Evolutionary conservation across 2,329 filamentous ascomycete genomes (phyloP).

Genomic region (Ophiocordyceps camponoti-floridani): DNA sequence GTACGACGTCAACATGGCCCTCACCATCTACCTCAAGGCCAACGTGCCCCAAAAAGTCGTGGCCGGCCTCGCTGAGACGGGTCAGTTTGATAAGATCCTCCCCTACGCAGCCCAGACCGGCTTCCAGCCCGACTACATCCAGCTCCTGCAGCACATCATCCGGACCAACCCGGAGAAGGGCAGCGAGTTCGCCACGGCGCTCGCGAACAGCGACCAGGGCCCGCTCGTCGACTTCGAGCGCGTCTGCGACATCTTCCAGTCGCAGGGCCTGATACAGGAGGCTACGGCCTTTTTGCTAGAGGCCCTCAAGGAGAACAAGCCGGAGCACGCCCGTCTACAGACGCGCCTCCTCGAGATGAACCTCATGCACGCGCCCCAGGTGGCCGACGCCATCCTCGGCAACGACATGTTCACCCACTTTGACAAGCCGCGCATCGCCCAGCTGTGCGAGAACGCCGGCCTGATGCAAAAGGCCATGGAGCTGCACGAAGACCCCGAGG

Average conservation of each 20-base stretch:
- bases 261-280: conserved; percentile 93
- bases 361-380: conserved; percentile 85
- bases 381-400: conserved; percentile 90
- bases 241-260: conserved; percentile 94
- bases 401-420: conserved; percentile 99
- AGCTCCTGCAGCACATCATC: conserved; percentile 81
- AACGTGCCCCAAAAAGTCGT: conserved; percentile 88
- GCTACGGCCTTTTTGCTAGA: conserved; percentile 96
- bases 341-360: conserved; percentile 97
- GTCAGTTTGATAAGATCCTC: conserved; percentile 92
- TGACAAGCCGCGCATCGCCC: conserved; percentile 75
- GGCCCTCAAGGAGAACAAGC: conserved; percentile 83
- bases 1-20: conserved; percentile 74
- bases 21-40: conserved; percentile 79
- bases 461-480: conserved; percentile 77
- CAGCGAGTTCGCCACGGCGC: conserved; percentile 79
- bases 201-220: conserved; percentile 77
- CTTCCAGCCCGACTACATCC: conserved; percentile 91
- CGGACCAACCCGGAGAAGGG: conserved; percentile 85
- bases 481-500: conserved; percentile 78
- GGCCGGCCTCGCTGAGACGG: conserved; percentile 83
- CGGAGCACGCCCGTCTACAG: conserved; percentile 84
- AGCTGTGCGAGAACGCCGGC: conserved; percentile 84
- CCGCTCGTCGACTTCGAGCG: conserved; percentile 83
- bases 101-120: conserved; percentile 72